These are phyloP conservation scores for Ceraceosorus guamensis DNA, from an alignment of 1,284 basidiomycete species.

Conservation along the genomic window DNA sequence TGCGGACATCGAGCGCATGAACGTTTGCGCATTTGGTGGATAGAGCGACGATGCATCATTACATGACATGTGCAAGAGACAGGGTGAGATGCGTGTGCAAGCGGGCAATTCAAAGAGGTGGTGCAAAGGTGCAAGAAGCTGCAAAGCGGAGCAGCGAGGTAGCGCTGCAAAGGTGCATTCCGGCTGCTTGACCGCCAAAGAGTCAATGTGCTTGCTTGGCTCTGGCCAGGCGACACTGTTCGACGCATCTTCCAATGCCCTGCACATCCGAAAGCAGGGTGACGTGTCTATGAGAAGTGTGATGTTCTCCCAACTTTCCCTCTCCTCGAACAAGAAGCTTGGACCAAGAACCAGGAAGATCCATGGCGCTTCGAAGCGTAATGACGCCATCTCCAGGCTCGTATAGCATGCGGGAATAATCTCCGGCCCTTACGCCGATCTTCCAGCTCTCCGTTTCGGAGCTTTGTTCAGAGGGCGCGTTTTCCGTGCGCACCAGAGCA, in stretches of 20 bases:
- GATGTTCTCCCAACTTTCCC: slow-evolving; percentile 26
- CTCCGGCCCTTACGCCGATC: slow-evolving; percentile 17
- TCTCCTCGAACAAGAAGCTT: slow-evolving; percentile 19
- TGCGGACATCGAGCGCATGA: too few relatives aligned
- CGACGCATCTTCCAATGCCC: slow-evolving; percentile 10
- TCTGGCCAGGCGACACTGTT: slow-evolving; percentile 3
- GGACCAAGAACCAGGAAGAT: slow-evolving; percentile 30
- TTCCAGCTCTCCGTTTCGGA: slow-evolving; percentile 14
- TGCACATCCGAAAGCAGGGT: slow-evolving; percentile 34
- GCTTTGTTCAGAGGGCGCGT: slow-evolving; percentile 13
- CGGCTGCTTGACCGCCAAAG: too few relatives aligned
- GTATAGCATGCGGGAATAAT: slow-evolving; percentile 29
- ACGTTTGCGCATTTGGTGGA: too few relatives aligned
- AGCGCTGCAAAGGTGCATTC: too few relatives aligned
- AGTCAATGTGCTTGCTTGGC: background rate
- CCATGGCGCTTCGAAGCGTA: slow-evolving; percentile 29
- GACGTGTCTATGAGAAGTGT: slow-evolving; percentile 37
- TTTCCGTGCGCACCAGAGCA: slow-evolving; percentile 25
- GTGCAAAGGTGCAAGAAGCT: too few relatives aligned
- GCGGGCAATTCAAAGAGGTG: too few relatives aligned
- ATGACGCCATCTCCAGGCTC: slow-evolving; percentile 45
- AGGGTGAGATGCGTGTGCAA: too few relatives aligned
- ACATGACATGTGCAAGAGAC: too few relatives aligned
- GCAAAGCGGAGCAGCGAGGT: too few relatives aligned
- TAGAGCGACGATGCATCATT: too few relatives aligned